Conservation (phyloP, 495 filamentous ascomycete genomes). For the Penicillium cinerascens region DNA sequence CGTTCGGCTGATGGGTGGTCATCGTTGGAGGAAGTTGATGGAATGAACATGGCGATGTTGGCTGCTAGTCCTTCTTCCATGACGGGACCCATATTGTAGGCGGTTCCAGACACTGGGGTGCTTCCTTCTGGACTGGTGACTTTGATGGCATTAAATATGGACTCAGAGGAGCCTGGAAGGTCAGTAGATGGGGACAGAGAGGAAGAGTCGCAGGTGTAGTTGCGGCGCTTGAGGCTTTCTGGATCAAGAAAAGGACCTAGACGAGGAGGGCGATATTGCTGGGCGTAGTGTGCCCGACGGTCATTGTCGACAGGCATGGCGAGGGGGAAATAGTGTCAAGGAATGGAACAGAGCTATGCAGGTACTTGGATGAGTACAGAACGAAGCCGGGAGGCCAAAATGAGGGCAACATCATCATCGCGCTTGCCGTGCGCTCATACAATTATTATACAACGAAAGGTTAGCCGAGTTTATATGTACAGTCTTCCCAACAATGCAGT, state of each 20-base stretch:
- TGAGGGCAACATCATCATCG: conserved; percentile 8
- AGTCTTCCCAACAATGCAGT: conserved; percentile 8
- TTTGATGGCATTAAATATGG: conserved; percentile 38
- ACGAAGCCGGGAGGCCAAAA: not conserved
- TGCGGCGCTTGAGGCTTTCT: conserved; percentile 5
- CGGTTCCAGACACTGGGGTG: conserved; percentile 3
- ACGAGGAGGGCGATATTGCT: not conserved
- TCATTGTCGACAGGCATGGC: conserved; percentile 4
- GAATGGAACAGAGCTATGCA: not conserved
- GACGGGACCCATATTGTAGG: conserved; percentile 10
- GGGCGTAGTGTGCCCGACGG: not conserved
- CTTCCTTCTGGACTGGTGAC: conserved; percentile 22
- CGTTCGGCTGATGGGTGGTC: not conserved
- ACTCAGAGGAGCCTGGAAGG: conserved; percentile 32
- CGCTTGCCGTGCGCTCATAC: conserved; percentile 21
- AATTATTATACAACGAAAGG: conserved; percentile 20
- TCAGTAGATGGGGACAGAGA: conserved; percentile 13
- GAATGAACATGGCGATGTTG: conserved; percentile 34
- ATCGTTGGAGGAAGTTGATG: conserved; percentile 8
- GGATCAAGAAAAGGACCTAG: conserved; percentile 8
- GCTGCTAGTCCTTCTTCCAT: conserved; percentile 29
- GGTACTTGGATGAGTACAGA: not conserved
- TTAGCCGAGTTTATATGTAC: conserved; percentile 24
- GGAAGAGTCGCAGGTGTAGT: conserved; percentile 11
- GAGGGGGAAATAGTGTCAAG: not conserved